Evolutionary conservation across 108 stramenopile genomes (phyloP).

Genomic region (Conticribra weissflogii): DNA sequence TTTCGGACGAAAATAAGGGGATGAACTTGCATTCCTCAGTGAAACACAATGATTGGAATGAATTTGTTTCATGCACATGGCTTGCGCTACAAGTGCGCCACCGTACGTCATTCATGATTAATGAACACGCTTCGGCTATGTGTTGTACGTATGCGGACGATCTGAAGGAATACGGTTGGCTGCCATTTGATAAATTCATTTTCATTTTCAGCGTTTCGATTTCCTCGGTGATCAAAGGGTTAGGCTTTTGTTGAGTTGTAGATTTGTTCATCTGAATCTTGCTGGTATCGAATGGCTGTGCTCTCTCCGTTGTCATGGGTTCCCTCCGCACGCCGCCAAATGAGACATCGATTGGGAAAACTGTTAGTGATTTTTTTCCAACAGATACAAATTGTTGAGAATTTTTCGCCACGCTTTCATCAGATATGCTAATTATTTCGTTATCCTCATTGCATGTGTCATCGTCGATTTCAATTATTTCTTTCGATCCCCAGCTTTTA

Average conservation of each 20-base stretch:
- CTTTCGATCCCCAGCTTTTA: not conserved
- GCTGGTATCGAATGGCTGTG: too few species aligned
- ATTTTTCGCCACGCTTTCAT: too few species aligned
- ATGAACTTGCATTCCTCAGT: not conserved
- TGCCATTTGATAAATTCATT: too few species aligned
- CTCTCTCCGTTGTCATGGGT: too few species aligned
- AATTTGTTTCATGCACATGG: not conserved
- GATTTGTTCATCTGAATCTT: not conserved
- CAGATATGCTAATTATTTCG: not conserved
- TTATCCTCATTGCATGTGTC: not conserved
- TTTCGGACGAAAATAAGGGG: slow-evolving; percentile 66
- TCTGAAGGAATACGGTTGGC: slow-evolving; percentile 27
- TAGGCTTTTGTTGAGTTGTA: not conserved
- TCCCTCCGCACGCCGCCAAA: too few species aligned
- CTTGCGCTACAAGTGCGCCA: slow-evolving; percentile 45
- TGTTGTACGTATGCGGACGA: slow-evolving; percentile 84
- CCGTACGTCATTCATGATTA: slow-evolving; percentile 69
- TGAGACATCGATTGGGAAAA: too few species aligned
- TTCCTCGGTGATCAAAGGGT: not conserved
- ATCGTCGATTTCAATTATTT: slow-evolving; percentile 23
- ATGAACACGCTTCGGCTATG: slow-evolving; percentile 75
- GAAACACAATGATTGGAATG: slow-evolving; percentile 3
- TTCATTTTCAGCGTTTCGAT: too few species aligned
- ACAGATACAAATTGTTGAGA: not conserved
- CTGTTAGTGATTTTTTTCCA: too few species aligned